Evolutionary conservation across 2,329 filamentous ascomycete species (phyloP), one percentile per base, ranked within the genome.

Genomic region (Nemania diffusa): DNA sequence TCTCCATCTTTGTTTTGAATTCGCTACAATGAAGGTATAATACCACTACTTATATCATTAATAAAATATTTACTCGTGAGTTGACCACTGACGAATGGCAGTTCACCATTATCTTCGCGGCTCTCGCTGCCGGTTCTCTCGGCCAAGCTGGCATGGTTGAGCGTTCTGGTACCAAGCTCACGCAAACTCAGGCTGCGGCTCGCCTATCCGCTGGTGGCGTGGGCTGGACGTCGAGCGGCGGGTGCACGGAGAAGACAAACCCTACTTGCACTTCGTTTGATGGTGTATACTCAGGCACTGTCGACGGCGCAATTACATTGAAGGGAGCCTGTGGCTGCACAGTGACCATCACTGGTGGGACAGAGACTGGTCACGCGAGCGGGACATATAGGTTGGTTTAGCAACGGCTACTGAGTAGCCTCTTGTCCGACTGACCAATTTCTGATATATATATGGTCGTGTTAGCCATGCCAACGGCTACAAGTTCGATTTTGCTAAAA

Each of bases 401-500:
- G 17, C 9, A n/a, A 34, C 29, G 22, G 24, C 27, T 27, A 13
- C 17, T n/a, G 42, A 9, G 24, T 27, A 24, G 40, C 22, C 20
- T 6, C 22, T 32, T 50, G 2, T 20, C 13, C 24, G 22, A 5
- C 17, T 5, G 46, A 55, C 42, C 4, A 51, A 13, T 26, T 51
- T 20, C 65, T 67, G 56, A 67, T 27, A 46, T 56, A 5, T 27
- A 32, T 7, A 7, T 17, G 15, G 11, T 32, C 27, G 20, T 2
- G 57, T 29, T 8, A 69, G 67, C 37, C 67, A 69, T 29, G 64
- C 64, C 37, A 69, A 69, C 20, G 67, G 67, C 0, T 69, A 69
- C 40, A 69, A 69, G 63, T 64, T 69, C 32, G 67, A 69, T 40
- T 64, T 69, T 57, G 44, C 53, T 17, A 69, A 69, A 52, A 67